Evolutionary conservation across 2,329 filamentous ascomycete species (phyloP).

Genomic region (Neophaeococcomyces aloes): DNA sequence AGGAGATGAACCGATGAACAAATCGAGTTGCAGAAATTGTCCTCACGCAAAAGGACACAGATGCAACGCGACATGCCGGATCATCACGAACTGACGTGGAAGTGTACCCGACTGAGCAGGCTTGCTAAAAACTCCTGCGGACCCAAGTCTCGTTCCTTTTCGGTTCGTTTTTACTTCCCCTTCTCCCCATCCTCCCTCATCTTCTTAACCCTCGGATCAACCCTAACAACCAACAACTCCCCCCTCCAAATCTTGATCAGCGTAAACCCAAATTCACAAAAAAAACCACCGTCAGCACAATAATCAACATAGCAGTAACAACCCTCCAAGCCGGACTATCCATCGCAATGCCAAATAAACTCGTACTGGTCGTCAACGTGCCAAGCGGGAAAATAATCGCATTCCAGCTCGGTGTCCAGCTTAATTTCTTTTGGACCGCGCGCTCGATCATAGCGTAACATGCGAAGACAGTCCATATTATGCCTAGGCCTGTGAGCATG

Average conservation of each 20-base stretch:
- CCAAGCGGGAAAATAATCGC: conserved; percentile 18
- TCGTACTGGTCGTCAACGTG: conserved; percentile 15
- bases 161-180: conserved; percentile 1
- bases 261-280: conserved; percentile 26
- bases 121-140: too few relatives aligned
- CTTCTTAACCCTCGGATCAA: conserved; percentile 12
- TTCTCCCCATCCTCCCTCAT: conserved; percentile 4
- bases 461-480: conserved; percentile 36
- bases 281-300: conserved; percentile 29
- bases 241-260: conserved; percentile 25
- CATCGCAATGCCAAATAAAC: conserved; percentile 30
- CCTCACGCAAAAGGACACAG: too few relatives aligned
- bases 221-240: conserved; percentile 21
- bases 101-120: too few relatives aligned
- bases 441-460: conserved; percentile 18
- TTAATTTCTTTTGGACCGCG: conserved; percentile 9
- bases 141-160: too few relatives aligned
- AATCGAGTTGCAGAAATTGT: too few relatives aligned
- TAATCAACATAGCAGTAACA: conserved; percentile 29
- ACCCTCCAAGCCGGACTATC: conserved; percentile 31
- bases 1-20: too few relatives aligned
- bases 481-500: conserved; percentile 31
- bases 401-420: conserved; percentile 16
- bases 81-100: too few relatives aligned
- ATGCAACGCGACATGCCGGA: too few relatives aligned